Evolutionary conservation across 495 filamentous ascomycete species (phyloP).

Genomic region (Jackrogersella minutella): DNA sequence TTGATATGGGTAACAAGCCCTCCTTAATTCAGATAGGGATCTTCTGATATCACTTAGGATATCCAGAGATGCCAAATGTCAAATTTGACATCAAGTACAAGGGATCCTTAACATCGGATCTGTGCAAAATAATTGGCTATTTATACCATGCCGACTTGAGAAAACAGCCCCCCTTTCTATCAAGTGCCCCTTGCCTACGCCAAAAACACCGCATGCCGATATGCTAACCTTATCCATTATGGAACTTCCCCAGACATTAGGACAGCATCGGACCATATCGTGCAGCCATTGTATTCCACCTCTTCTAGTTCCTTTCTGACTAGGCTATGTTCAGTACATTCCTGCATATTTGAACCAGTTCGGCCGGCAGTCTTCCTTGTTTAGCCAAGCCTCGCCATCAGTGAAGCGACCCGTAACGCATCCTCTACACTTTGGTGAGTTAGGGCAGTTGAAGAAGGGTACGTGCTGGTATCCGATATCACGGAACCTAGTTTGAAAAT

Average conservation of each 20-base stretch:
- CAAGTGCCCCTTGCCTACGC: constrained; percentile 36
- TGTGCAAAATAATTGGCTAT: constrained; percentile 12
- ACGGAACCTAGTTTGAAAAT: constrained; percentile 76
- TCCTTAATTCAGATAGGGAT: background rate
- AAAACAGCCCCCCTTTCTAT: constrained; percentile 34
- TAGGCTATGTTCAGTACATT: constrained; percentile 64
- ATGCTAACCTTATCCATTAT: constrained; percentile 39
- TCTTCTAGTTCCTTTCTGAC: constrained; percentile 14
- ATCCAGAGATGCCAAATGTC: constrained; percentile 11
- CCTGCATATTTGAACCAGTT: constrained; percentile 97
- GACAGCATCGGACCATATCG: constrained; percentile 37
- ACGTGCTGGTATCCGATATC: constrained; percentile 99
- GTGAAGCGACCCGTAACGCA: constrained; percentile 87
- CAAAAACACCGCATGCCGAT: constrained; percentile 38
- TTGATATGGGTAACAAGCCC: constrained; percentile 20
- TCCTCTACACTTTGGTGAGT: constrained; percentile 91
- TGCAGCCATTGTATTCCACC: constrained; percentile 28
- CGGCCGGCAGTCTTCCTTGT: constrained; percentile 92
- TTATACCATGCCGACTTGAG: constrained; percentile 17
- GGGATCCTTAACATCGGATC: constrained; percentile 20
- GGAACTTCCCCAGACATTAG: constrained; percentile 35
- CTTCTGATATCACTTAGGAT: constrained; percentile 5
- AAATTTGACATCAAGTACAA: constrained; percentile 15
- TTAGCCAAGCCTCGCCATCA: constrained; percentile 82
- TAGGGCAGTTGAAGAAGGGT: constrained; percentile 98